phyloP scores from a whole-genome alignment of 2,329 filamentous ascomycete species.

The Scedosporium apiospermum region DNA sequence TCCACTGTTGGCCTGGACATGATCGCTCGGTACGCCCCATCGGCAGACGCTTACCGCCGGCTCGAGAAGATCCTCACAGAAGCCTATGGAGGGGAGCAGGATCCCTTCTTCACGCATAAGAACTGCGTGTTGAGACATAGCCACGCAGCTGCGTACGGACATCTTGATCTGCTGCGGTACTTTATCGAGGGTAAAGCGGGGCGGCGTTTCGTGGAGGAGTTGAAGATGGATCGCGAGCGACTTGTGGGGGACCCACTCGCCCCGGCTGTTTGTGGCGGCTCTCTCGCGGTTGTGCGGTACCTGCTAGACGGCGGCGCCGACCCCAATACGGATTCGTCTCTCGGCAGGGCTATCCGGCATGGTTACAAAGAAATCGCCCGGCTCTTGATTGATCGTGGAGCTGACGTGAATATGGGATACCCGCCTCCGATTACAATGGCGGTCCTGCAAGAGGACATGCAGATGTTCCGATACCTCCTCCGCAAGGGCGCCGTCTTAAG shows the following conservation, averaged over 20 bases:
- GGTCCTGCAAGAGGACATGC: neutral
- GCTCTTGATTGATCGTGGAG: neutral
- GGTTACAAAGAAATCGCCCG: neutral
- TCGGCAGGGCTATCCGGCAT: neutral
- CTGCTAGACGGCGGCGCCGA: neutral
- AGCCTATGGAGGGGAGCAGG: neutral
- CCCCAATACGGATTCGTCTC: neutral
- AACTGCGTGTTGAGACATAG: no score
- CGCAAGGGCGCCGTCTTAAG: neutral
- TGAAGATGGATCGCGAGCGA: no score
- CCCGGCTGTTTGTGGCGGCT: neutral
- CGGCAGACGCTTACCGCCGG: neutral
- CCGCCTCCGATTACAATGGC: neutral
- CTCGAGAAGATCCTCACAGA: neutral
- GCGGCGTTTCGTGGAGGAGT: neutral
- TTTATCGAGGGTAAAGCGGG: neutral
- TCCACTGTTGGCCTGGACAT: neutral
- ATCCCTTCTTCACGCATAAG: neutral
- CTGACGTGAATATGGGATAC: neutral
- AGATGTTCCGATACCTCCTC: neutral
- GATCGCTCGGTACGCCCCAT: neutral
- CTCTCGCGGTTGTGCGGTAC: neutral
- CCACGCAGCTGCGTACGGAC: neutral
- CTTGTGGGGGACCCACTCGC: neutral
- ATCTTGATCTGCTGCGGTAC: neutral